Evolutionary conservation across 2,329 filamentous ascomycete species (phyloP), one percentile per base, ranked within the genome.

Genomic region (Pseudofabraea citricarpa): DNA sequence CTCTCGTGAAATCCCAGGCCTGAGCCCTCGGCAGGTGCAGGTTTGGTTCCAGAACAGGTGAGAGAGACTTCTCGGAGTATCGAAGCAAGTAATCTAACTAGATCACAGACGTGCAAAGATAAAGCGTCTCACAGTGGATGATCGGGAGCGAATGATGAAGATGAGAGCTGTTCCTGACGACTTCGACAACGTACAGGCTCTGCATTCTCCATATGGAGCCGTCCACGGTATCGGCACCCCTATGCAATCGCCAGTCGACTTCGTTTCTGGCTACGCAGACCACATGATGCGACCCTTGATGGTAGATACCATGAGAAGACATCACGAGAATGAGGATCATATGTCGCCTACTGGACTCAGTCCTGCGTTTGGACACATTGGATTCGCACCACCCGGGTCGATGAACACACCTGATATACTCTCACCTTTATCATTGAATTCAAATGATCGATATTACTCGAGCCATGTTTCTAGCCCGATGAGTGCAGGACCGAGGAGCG

Each of bases 41-140:
- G 90, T 97, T 39, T 97, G 90, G 91, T 97, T 97, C 67, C 90
- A 97, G 66, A 97, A 97, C 67, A 81, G 90, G 90, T 95, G 76
- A 56, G 75, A 59, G 41, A 49, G 36, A n/a, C 18, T 36, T 15
- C 42, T 40, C 31, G 38, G 6, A 37, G 27, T 19, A 37, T 45
- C 55, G 38, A 53, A 33, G 45, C 16, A 18, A 33, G 24, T 15
- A 36, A 26, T 15, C 13, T 39, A 15, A 31, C 32, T n/a, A n/a
- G 21, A 6, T 22, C 12, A 31, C 38, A 85, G 81, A 55, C 76
- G 82, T 52, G 82, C 82, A 35, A 86, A 86, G 61, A 84, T 85
- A 58, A 86, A 86, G 72, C 74, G 82, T 36, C 69, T 85, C 49
- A 84, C 76, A 53, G 79, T 73, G n/a, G 81, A 85, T 61, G 82